phyloP scores from a whole-genome alignment of 1,284 basidiomycete genomes.

The Apiotrichum domesticum region DNA sequence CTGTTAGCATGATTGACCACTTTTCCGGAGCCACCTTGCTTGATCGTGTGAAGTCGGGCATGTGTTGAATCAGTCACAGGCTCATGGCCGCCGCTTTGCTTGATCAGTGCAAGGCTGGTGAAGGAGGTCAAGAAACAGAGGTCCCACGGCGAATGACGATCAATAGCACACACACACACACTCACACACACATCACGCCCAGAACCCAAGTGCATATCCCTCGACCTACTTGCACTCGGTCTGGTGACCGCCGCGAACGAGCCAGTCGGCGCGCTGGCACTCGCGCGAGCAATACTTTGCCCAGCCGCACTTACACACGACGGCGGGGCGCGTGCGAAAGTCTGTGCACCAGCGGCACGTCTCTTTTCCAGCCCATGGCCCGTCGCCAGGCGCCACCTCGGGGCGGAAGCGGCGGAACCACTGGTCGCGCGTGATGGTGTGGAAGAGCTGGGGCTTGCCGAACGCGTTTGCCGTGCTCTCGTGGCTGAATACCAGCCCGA shows the following conservation, averaged over 20 bases:
- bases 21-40: too few species aligned
- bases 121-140: too few species aligned
- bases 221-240: slow-evolving; percentile 22
- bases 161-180: too few species aligned
- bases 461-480: slow-evolving; percentile 23
- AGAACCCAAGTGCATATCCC: too few species aligned
- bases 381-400: slow-evolving; percentile 6
- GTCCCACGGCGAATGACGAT: too few species aligned
- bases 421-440: slow-evolving; percentile 31
- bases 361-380: slow-evolving; percentile 31
- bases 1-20: too few species aligned
- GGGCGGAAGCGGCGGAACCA: slow-evolving; percentile 31
- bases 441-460: slow-evolving; percentile 33
- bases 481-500: slow-evolving; percentile 27
- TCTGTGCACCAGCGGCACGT: slow-evolving; percentile 43
- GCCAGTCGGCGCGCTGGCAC: slow-evolving; percentile 42
- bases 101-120: too few species aligned
- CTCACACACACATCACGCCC: too few species aligned
- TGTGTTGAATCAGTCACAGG: too few species aligned
- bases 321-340: slow-evolving; percentile 18
- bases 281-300: slow-evolving; percentile 43
- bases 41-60: too few species aligned
- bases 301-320: slow-evolving; percentile 36
- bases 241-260: slow-evolving; percentile 31
- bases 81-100: too few species aligned